Base-by-base conservation (phyloP, 2,329 filamentous ascomycete genomes). In the Alternaria gansuensis region DNA sequence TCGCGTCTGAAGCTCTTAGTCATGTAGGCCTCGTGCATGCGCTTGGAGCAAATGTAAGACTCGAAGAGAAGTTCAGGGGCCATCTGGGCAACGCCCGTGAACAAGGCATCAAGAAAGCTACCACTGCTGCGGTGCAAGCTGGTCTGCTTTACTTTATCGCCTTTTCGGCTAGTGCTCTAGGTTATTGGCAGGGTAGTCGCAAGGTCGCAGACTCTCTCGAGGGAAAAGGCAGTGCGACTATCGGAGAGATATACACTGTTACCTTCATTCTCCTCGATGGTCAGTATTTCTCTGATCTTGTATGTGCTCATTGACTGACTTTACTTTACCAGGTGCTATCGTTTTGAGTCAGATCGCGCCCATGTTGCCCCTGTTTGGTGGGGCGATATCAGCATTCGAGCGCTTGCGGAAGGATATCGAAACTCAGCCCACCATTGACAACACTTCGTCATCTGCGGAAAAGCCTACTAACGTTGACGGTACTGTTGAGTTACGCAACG, bases 61-160 rank as follows among this genome's bases (percentile, higher is more conserved):
- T 90, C 1, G 87, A 89, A 69, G 78, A 79, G 34, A 87, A 85
- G 59, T 89, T 90, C 62, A 79, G 83, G 2, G 79, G 76, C 0
- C 80, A 83, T 14, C 81, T 89, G 45, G 79, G 78, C 26, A 73
- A 76, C 3, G 83, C 86, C 3, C 79, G 82, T 46, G 79, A 75
- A 9, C 80, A 84, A 24, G 87, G 83, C 2, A 81, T 86, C 59
- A 85, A 85, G 62, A 90, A 89, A 70, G 83, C 85, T 0, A 74
- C 82, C 1, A 80, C 83, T 0, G 80, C 84, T 26, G 88, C 84
- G 4, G 73, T 85, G 0, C 86, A 89, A 68, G 81, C 85, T 7
- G 87, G 87, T 9, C 73, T 84, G 14, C 77, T 90, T 6, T 90
- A 89, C 70, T 90, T 90, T 62, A 85, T 90, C 63, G 86, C 87